Evolutionary conservation across 108 stramenopile genomes (phyloP).

Genomic region (Schizochytrium sp.): DNA sequence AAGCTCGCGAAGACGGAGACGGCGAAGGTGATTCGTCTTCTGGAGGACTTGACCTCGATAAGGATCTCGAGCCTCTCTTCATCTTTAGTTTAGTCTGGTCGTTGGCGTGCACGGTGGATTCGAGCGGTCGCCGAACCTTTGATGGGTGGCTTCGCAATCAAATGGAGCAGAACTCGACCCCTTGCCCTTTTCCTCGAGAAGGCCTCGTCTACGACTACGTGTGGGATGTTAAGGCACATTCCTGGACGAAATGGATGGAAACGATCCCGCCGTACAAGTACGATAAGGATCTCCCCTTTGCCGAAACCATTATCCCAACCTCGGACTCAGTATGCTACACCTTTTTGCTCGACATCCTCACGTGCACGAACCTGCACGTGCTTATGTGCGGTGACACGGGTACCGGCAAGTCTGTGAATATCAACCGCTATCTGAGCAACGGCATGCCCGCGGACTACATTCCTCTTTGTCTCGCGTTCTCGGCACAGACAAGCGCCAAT

Average conservation of each 20-base stretch:
- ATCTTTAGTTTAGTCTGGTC: conserved; percentile 48
- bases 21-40: not conserved
- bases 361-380: conserved; percentile 47
- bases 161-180: conserved; percentile 25
- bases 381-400: conserved; percentile 57
- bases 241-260: conserved; percentile 51
- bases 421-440: conserved; percentile 36
- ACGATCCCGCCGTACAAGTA: conserved; percentile 41
- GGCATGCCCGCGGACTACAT: conserved; percentile 19
- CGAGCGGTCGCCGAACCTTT: not conserved
- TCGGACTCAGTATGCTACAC: conserved; percentile 56
- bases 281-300: conserved; percentile 34
- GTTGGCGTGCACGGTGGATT: conserved; percentile 21
- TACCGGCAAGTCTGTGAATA: conserved; percentile 62
- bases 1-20: conserved; percentile 27
- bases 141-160: conserved; percentile 13
- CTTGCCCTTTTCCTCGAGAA: conserved; percentile 24
- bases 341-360: conserved; percentile 44
- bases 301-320: conserved; percentile 44
- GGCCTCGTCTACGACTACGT: conserved; percentile 41
- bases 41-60: not conserved
- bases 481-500: conserved; percentile 55
- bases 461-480: conserved; percentile 49
- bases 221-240: conserved; percentile 27
- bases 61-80: conserved; percentile 43